Evolutionary conservation across 2,329 filamentous ascomycete species (phyloP).

Genomic region (Botryotinia narcissicola): DNA sequence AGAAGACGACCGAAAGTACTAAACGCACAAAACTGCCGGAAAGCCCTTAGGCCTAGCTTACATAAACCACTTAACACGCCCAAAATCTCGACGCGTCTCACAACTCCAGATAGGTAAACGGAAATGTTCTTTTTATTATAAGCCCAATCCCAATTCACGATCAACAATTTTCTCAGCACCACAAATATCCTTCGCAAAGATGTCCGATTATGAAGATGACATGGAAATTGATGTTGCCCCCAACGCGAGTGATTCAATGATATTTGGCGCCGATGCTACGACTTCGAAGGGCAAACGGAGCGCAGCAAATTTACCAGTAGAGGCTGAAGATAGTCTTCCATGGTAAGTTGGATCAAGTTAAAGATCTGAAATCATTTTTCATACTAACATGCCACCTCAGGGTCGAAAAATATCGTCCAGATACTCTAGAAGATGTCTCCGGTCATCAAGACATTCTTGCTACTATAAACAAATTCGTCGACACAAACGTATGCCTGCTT

Average conservation of each 20-base stretch:
- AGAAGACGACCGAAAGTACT: not conserved
- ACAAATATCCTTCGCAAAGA: conserved; percentile 33
- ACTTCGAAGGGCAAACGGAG: conserved; percentile 85
- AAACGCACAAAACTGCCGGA: not conserved
- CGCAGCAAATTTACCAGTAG: conserved; percentile 87
- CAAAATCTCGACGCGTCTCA: conserved; percentile 20
- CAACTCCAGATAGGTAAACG: not conserved
- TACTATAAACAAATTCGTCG: conserved; percentile 97
- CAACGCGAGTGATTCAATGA: conserved; percentile 49
- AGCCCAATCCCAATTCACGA: not conserved
- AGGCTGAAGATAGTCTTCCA: conserved; percentile 89
- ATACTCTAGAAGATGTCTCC: conserved; percentile 85
- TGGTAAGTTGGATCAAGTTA: conserved; percentile 56
- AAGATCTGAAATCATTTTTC: no score
- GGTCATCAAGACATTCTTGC: conserved; percentile 96
- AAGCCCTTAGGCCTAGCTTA: not conserved
- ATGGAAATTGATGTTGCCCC: conserved; percentile 64
- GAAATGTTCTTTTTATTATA: not conserved
- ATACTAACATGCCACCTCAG: conserved; percentile 44
- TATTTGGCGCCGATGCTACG: conserved; percentile 72
- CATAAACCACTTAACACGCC: conserved; percentile 22
- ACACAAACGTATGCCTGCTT: conserved; percentile 64
- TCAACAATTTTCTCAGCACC: not conserved
- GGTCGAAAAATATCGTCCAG: conserved; percentile 96
- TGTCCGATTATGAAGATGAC: conserved; percentile 60